phyloP scores from a whole-genome alignment of 2,329 filamentous ascomycete species.

The Chrysosporium keratinophilum region DNA sequence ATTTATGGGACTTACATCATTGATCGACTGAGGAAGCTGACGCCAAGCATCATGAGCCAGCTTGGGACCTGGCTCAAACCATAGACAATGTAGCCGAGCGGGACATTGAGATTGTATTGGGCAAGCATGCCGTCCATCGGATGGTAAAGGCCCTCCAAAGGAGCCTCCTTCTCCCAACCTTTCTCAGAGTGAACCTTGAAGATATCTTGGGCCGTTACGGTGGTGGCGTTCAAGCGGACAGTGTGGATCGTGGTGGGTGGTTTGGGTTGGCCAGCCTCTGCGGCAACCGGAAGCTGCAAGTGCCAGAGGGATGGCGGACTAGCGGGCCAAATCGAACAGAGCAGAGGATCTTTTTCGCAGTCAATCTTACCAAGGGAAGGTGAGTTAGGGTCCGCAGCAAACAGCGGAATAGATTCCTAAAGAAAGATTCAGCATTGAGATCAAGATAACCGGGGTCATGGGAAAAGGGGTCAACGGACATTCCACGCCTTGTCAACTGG shows the following conservation, averaged over 20 bases:
- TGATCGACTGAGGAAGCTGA: conserved; percentile 50
- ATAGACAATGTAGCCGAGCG: conserved; percentile 48
- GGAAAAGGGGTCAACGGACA: conserved; percentile 24
- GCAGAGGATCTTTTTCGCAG: conserved; percentile 48
- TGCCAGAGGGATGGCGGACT: conserved; percentile 48
- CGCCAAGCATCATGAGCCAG: conserved; percentile 55
- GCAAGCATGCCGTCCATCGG: conserved; percentile 50
- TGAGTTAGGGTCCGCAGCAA: conserved; percentile 44
- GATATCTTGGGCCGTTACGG: conserved; percentile 47
- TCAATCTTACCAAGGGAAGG: conserved; percentile 50
- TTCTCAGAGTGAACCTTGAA: conserved; percentile 48
- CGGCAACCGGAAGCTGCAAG: conserved; percentile 44
- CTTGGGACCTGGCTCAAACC: conserved; percentile 49
- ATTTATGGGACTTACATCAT: conserved; percentile 45
- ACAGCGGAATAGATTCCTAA: conserved; percentile 44
- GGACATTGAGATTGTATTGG: conserved; percentile 43
- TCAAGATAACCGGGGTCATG: not conserved
- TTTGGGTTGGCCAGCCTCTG: conserved; percentile 43
- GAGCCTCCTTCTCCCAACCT: conserved; percentile 41
- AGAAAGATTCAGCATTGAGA: not conserved
- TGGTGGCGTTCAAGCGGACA: conserved; percentile 48
- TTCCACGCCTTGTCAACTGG: conserved; percentile 45
- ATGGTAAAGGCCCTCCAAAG: conserved; percentile 51
- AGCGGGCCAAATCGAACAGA: conserved; percentile 52
- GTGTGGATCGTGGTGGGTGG: conserved; percentile 45